phyloP scores from a whole-genome alignment of 139 green algal genomes.

The Desmodesmus armatus region DNA sequence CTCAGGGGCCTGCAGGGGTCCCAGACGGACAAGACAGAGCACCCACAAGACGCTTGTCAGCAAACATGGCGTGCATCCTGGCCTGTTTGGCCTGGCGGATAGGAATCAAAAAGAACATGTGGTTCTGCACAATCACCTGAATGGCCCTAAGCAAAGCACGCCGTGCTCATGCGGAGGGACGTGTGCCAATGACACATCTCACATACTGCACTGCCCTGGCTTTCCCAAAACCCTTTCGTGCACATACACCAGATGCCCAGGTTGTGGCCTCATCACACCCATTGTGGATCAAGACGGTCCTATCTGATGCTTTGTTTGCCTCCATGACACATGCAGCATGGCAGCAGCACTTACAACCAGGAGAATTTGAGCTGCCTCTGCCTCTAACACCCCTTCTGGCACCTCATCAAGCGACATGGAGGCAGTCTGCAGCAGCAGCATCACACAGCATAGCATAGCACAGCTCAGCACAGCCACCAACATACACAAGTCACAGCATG shows the following conservation, averaged over 20 bases:
- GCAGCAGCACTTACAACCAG: slow-evolving; percentile 17
- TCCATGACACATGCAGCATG: not conserved
- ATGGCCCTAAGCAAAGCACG: not conserved
- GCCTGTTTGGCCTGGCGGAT: too few species aligned
- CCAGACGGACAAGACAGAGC: too few species aligned
- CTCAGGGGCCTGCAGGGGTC: slow-evolving; percentile 40
- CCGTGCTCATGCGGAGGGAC: not conserved
- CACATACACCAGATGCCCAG: too few species aligned
- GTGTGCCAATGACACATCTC: not conserved
- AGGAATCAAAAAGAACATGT: not conserved
- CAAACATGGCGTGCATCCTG: too few species aligned
- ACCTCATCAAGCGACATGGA: slow-evolving; percentile 16
- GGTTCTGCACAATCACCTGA: not conserved
- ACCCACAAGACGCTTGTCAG: too few species aligned
- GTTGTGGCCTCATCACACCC: too few species aligned
- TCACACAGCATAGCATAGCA: not conserved
- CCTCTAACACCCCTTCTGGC: slow-evolving; percentile 18
- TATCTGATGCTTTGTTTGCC: not conserved
- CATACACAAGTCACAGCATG: not conserved
- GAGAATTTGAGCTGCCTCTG: slow-evolving; percentile 28
- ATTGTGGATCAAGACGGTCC: not conserved
- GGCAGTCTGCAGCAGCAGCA: slow-evolving; percentile 1
- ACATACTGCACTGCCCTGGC: not conserved
- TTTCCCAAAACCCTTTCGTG: too few species aligned
- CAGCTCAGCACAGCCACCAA: not conserved